Conservation (phyloP, 2,329 filamentous ascomycete species). For the Aspergillus novofumigatus region DNA sequence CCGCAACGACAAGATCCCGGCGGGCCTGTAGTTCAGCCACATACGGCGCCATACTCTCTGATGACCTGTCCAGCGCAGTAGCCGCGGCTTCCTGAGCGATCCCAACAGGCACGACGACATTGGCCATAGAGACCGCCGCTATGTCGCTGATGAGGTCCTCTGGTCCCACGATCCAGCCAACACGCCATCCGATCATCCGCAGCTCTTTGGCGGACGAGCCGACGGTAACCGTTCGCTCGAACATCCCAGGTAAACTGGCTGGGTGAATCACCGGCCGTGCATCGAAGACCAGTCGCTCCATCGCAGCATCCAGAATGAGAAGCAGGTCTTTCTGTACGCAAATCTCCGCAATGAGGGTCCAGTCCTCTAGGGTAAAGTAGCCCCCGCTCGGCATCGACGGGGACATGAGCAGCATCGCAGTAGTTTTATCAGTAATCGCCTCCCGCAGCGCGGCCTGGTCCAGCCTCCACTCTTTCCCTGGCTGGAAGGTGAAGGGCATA, state of each 20-base stretch:
- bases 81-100: background rate
- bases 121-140: background rate
- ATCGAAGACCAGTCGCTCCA: too few species aligned
- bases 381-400: background rate
- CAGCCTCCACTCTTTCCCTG: background rate
- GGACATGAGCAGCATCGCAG: background rate
- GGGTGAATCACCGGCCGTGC: too few species aligned
- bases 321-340: background rate
- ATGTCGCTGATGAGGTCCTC: background rate
- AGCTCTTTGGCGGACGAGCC: too few species aligned
- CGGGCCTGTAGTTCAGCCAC: background rate
- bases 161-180: too few species aligned
- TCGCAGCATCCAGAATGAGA: background rate
- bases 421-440: background rate
- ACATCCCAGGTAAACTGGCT: too few species aligned
- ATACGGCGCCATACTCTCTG: background rate
- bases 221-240: too few species aligned
- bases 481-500: background rate
- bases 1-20: background rate
- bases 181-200: too few species aligned
- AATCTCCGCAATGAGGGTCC: background rate
- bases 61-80: background rate
- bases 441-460: background rate
- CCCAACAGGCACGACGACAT: background rate
- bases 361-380: background rate